A percentile compares a stretch with the other conserved stretches of the same genome.
Evolutionary conservation across 495 filamentous ascomycete species (phyloP).

Genomic region (Clavariopsis aquatica): DNA sequence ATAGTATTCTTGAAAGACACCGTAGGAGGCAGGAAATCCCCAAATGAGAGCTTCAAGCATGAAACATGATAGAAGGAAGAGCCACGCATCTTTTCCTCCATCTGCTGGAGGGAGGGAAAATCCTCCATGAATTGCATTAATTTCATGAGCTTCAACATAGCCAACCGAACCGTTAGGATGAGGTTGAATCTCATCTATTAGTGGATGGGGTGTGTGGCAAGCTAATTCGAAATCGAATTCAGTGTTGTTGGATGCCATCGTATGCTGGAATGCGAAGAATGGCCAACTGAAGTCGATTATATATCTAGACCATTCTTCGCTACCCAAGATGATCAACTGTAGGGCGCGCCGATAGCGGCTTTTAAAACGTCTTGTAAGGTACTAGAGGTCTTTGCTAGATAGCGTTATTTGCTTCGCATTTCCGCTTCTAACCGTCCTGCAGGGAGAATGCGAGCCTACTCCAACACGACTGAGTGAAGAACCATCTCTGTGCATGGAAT

Average conservation of each 20-base stretch:
- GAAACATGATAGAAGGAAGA: conserved; percentile 64
- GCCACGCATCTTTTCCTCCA: conserved; percentile 63
- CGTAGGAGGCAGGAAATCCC: conserved; percentile 68
- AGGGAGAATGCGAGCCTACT: background rate
- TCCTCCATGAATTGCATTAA: conserved; percentile 15
- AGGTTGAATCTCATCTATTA: background rate
- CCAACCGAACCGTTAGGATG: background rate
- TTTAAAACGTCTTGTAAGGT: background rate
- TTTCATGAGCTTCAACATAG: conserved; percentile 4
- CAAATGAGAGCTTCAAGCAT: conserved; percentile 66
- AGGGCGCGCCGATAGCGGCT: conserved; percentile 23
- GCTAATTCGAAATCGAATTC: conserved; percentile 17
- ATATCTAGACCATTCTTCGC: background rate
- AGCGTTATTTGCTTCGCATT: background rate
- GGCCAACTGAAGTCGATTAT: background rate
- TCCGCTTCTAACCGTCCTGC: background rate
- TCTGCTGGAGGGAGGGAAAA: conserved; percentile 60
- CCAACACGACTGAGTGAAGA: too few relatives aligned
- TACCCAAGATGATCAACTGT: background rate
- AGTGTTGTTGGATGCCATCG: conserved; percentile 5
- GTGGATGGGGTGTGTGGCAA: background rate
- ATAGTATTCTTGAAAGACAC: conserved; percentile 63
- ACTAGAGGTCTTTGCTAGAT: background rate
- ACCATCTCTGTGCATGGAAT: too few relatives aligned
- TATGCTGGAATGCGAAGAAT: background rate